Evolutionary conservation across 306 rosid genomes (phyloP).

Genomic region (Vigna hirtella): DNA sequence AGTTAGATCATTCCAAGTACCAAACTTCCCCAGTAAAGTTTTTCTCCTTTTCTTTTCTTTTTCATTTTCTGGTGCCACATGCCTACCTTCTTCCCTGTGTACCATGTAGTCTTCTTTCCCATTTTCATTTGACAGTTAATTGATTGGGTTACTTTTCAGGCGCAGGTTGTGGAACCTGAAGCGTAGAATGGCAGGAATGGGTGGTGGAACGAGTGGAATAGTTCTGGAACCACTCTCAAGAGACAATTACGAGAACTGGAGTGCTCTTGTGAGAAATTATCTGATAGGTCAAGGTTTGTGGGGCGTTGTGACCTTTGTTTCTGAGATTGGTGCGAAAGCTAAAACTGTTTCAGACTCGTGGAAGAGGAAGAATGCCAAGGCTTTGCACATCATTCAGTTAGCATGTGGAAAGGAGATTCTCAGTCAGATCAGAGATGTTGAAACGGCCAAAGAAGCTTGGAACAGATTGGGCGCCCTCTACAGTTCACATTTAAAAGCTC

Average conservation of each 20-base stretch:
- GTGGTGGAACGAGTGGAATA: background rate
- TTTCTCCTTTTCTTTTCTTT: too few relatives aligned
- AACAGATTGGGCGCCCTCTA: background rate
- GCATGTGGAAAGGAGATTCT: slow-evolving; percentile 33
- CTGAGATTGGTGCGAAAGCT: background rate
- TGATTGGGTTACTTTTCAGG: too few relatives aligned
- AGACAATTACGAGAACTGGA: slow-evolving; percentile 44
- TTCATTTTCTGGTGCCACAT: too few relatives aligned
- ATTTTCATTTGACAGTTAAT: too few relatives aligned
- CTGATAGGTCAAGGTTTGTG: slow-evolving; percentile 23
- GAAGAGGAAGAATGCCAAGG: background rate
- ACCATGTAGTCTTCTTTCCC: too few relatives aligned
- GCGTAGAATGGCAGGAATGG: background rate
- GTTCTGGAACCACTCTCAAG: slow-evolving; percentile 33
- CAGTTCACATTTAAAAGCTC: background rate
- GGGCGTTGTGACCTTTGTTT: background rate
- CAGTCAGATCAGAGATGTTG: background rate
- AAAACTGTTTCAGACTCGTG: background rate
- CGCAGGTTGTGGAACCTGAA: too few relatives aligned
- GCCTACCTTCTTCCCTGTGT: too few relatives aligned
- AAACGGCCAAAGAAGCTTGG: slow-evolving; percentile 37
- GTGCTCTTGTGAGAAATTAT: slow-evolving; percentile 24
- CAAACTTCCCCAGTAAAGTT: too few relatives aligned
- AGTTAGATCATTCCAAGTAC: too few relatives aligned
- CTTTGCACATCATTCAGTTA: slow-evolving; percentile 45